These are phyloP conservation scores for Solanum chiquidenum DNA, from an alignment of 257 asterid species.

Conservation along the genomic window DNA sequence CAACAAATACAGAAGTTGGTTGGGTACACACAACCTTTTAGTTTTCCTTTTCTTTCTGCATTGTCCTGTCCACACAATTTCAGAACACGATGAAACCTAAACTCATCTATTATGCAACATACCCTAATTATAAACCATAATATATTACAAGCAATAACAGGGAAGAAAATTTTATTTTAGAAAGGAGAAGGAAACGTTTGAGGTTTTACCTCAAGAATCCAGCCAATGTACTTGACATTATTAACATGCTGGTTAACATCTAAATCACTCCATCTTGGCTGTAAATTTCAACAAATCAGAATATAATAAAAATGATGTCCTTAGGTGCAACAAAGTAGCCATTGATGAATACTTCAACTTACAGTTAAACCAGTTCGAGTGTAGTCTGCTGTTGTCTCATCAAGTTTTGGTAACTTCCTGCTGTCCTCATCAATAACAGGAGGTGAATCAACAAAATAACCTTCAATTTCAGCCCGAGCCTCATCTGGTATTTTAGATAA, in stretches of 20 bases:
- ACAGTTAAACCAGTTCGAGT: constrained; percentile 78
- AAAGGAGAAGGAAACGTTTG: not conserved
- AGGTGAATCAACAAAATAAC: constrained; percentile 73
- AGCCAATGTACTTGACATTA: constrained; percentile 87
- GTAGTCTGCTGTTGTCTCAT: constrained; percentile 55
- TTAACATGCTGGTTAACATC: constrained; percentile 96
- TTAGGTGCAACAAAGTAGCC: not conserved
- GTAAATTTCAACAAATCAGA: constrained; percentile 11
- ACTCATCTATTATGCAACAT: not conserved
- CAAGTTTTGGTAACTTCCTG: constrained; percentile 81
- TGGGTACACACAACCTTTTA: not conserved
- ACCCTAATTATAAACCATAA: not conserved
- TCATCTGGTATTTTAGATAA: constrained; percentile 88
- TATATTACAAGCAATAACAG: not conserved
- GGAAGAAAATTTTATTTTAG: not conserved
- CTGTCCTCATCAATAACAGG: constrained; percentile 74
- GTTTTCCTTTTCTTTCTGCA: not conserved
- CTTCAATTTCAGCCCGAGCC: constrained; percentile 77
- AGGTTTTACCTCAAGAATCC: constrained; percentile 90
- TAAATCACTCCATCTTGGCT: constrained; percentile 90
- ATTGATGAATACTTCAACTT: constrained; percentile 19
- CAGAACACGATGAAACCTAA: not conserved
- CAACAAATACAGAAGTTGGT: not conserved
- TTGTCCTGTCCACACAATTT: not conserved
- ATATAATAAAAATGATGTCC: not conserved